These are phyloP conservation scores for Salvia splendens DNA, from an alignment of 257 asterid genomes.

Conservation along the genomic window DNA sequence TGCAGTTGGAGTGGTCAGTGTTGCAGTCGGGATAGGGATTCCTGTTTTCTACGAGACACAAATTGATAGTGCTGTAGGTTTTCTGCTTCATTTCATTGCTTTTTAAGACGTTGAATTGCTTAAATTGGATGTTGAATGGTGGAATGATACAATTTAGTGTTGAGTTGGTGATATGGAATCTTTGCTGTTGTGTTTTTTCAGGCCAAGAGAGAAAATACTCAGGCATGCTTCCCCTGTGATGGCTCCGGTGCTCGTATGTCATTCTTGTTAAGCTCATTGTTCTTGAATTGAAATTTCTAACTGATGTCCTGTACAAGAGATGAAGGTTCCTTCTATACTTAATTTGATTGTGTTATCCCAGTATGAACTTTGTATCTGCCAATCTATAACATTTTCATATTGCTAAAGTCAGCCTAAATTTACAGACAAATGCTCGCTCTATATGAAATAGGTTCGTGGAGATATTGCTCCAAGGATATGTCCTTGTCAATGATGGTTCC, in stretches of 20 bases:
- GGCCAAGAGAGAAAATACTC: slow-evolving; percentile 91
- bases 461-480: no score
- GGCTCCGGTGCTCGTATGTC: slow-evolving; percentile 94
- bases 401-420: not conserved
- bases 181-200: slow-evolving; percentile 35
- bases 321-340: not conserved
- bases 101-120: not conserved
- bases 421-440: not conserved
- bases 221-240: slow-evolving; percentile 90
- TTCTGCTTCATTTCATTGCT: not conserved
- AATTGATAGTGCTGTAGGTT: slow-evolving; percentile 79
- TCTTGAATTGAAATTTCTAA: not conserved
- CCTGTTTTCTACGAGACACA: slow-evolving; percentile 89
- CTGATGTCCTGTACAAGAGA: not conserved
- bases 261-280: slow-evolving; percentile 11
- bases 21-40: slow-evolving; percentile 90
- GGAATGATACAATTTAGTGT: not conserved
- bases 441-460: no score
- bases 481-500: no score
- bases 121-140: not conserved
- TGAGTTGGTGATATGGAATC: not conserved
- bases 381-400: not conserved
- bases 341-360: not conserved
- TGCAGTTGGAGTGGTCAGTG: slow-evolving; percentile 75
- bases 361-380: not conserved